Conservation (phyloP, 495 filamentous ascomycete species). For the Lichenothelia convexa region DNA sequence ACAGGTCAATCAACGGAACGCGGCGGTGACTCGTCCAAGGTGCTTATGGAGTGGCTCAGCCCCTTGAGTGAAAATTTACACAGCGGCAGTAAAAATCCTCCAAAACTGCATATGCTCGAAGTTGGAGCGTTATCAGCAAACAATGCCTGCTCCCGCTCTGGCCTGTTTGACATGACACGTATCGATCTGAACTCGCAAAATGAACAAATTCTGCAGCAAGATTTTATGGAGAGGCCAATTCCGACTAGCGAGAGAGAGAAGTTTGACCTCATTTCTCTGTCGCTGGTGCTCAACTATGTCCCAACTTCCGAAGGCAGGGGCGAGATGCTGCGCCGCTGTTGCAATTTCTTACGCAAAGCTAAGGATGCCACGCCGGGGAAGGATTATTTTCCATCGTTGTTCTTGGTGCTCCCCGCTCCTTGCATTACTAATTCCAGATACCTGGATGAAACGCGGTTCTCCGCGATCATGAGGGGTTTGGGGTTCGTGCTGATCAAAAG, state of each 20-base stretch:
- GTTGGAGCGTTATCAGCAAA: slow-evolving; percentile 72
- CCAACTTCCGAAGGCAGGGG: slow-evolving; percentile 56
- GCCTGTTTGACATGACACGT: slow-evolving; percentile 51
- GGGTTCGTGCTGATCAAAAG: slow-evolving; percentile 47
- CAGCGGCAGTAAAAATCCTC: slow-evolving; percentile 13
- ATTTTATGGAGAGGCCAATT: slow-evolving; percentile 82
- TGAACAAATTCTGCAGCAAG: slow-evolving; percentile 61
- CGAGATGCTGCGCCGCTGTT: slow-evolving; percentile 68
- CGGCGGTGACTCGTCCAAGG: slow-evolving; percentile 76
- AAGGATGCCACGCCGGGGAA: slow-evolving; percentile 10
- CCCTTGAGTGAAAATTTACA: slow-evolving; percentile 10
- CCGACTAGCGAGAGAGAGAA: slow-evolving; percentile 39
- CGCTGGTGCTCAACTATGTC: slow-evolving; percentile 88
- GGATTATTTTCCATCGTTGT: slow-evolving; percentile 75
- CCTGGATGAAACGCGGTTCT: slow-evolving; percentile 52
- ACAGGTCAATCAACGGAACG: slow-evolving; percentile 66
- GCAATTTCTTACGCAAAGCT: slow-evolving; percentile 37
- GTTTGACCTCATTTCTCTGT: slow-evolving; percentile 87
- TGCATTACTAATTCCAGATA: slow-evolving; percentile 90
- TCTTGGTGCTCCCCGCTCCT: slow-evolving; percentile 75
- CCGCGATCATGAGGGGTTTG: slow-evolving; percentile 53
- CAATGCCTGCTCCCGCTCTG: slow-evolving; percentile 64
- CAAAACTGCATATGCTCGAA: slow-evolving; percentile 57
- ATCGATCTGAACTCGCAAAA: slow-evolving; percentile 86
- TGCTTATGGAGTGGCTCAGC: slow-evolving; percentile 71